Base-by-base conservation (phyloP, 2,329 filamentous ascomycete genomes). In the Blastomyces parvus region DNA sequence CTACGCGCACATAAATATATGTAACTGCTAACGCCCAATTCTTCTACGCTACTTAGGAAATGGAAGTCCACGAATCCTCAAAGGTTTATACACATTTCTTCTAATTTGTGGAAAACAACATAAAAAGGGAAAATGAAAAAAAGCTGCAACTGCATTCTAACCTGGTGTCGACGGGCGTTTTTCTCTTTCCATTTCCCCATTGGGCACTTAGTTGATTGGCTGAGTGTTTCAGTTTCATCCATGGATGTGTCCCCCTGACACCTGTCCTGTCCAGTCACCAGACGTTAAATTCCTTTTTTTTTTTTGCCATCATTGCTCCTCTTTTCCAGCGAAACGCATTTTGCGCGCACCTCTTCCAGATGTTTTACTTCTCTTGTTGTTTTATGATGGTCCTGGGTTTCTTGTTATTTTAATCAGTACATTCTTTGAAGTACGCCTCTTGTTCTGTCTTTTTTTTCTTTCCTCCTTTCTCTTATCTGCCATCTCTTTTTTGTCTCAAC, bases 11-110 rank as follows among this genome's bases (percentile, higher is more conserved):
- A 17, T 48, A 22, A 9, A 9, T 11, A 48, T 50, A 17, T 50
- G 11, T 27, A 14, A 9, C n/a, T 13, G 3, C 48, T 50, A 50
- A 50, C 48, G 62, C 63, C 61, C 70, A 61, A 70, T 69, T 17
- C 5, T 19, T 72, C 64, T 72, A 44, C 66, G 22, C 30, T 61
- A 55, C 14, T 64, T 66, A 97, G 94, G 94, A 99, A 81, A 99
- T 99, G 94, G 94, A 97, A 82, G 94, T 99, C 72, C 94, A 99
- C 77, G 94, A 97, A 79, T 90, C 88, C 75, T 97, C 94, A 69
- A 99, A 97, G 81, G 92, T 97, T 73, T 97, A 99, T 82, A 99
- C 94, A 71, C 94, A 99, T 84, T 99, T 99, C 84, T 97, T 99
- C 83, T 99, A 85, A 93, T 64, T 64, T 63, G n/a, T 22, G 11